Base-by-base conservation (phyloP, 805 yeast species). In the Teunomyces barrocoloradensis region DNA sequence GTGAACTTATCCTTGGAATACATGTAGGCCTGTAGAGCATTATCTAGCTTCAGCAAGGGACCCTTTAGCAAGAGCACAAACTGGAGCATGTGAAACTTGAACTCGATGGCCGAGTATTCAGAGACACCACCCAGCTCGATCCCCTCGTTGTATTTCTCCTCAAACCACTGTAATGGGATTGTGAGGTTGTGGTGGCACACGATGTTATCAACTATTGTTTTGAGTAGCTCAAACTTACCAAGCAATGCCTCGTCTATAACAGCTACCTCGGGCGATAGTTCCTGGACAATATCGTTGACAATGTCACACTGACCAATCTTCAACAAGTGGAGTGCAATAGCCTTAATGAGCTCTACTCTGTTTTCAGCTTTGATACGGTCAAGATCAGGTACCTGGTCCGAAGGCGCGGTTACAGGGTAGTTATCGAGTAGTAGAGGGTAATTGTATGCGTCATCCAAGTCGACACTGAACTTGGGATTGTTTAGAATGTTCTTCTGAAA, bases 21-120 rank as follows among this genome's bases (percentile, higher is more conserved):
- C n/a, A 59, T 39, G 50, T 67, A 69, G 3, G 76, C 77, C 9
- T 53, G 53, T 13, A 65, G 52, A 1, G 68, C 64, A 51, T 54
- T 53, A 32, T 66, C 64, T 27, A 62, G 23, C 35, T 15, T 32
- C 46, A 28, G 36, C 20, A 13, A 41, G 3, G 35, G 21, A 1
- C 65, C 63, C 43, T 59, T 60, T 12, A 72, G 55, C 6, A 69
- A 56, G 17, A 70, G 54, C 3, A 61, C 58, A 45, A 65, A 71
- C 50, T 72, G 73, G 12, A 72, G 61, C 57, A 69, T 59, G 54
- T 71, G 75, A 51, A 71, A 67, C 51, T 71, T 71, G 58, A 73
- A 68, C 55, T 68, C 72, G n/a, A 66, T 59, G 45, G 58, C 60
- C 15, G 57, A 48, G 45, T 45, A 49, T 10, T 20, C 34, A 28